These are phyloP conservation scores for Aspergillus eucalypticola DNA, from an alignment of 2,329 filamentous ascomycete species.

Conservation along the genomic window DNA sequence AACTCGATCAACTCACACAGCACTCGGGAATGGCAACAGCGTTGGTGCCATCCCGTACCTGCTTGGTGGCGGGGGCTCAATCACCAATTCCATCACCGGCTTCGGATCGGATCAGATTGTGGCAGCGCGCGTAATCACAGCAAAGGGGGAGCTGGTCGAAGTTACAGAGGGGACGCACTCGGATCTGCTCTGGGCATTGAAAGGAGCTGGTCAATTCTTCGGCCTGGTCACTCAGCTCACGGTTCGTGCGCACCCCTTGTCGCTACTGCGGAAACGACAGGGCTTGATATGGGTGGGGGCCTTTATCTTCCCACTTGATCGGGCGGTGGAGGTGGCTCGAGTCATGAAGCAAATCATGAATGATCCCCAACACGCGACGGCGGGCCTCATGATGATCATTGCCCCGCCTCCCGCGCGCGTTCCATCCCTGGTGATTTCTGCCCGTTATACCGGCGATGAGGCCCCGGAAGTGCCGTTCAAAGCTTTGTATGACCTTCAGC, in stretches of 20 bases:
- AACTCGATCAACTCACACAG: not conserved
- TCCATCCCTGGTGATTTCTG: not conserved
- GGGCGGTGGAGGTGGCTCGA: not conserved
- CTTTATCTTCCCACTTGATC: not conserved
- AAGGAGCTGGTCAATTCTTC: constrained; percentile 2
- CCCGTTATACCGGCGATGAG: not conserved
- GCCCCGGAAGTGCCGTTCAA: not conserved
- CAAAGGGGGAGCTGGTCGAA: not conserved
- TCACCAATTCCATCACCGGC: constrained; percentile 4
- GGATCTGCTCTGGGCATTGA: not conserved
- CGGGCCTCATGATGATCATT: not conserved
- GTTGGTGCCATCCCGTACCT: constrained; percentile 3
- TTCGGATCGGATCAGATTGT: constrained; percentile 1
- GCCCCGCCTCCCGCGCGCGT: not conserved
- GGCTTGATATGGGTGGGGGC: constrained; percentile 1
- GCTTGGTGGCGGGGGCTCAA: not conserved
- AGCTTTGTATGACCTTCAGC: not conserved
- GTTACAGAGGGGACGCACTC: not conserved
- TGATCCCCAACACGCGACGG: not conserved
- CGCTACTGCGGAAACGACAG: not conserved
- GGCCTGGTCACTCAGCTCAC: not conserved
- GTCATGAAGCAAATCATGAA: constrained; percentile 1
- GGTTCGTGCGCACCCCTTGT: not conserved
- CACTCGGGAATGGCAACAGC: constrained; percentile 2
- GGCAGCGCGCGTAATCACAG: not conserved